A percentile compares a stretch with the other conserved stretches of the same genome.
phyloP scores from a whole-genome alignment of 306 rosid species.

The Dalbergia cochinchinensis region DNA sequence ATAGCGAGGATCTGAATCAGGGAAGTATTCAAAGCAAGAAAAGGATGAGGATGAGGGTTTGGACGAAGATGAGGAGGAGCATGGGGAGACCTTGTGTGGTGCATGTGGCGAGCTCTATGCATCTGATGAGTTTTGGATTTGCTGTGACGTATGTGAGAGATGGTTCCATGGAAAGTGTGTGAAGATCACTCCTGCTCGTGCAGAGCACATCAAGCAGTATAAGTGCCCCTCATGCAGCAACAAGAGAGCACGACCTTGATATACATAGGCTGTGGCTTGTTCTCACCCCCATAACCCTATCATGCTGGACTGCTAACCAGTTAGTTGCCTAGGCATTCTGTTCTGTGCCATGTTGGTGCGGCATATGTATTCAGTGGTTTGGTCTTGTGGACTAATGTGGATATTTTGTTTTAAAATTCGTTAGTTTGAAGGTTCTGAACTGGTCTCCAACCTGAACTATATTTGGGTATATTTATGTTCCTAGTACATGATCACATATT shows the following conservation, averaged over 20 bases:
- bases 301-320: neutral
- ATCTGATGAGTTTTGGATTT: conserved; percentile 67
- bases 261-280: neutral
- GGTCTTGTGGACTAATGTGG: neutral
- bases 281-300: neutral
- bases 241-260: conserved; percentile 67
- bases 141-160: conserved; percentile 43
- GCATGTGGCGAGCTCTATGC: conserved; percentile 67
- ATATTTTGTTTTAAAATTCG: neutral
- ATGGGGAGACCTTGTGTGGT: conserved; percentile 68
- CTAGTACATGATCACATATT: conserved; percentile 27
- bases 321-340: neutral
- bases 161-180: conserved; percentile 80
- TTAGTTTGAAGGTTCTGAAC: conserved; percentile 5
- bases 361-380: neutral
- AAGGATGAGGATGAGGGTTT: conserved; percentile 17
- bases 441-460: neutral
- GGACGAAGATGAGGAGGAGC: conserved; percentile 66
- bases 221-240: conserved; percentile 79
- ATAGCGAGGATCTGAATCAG: neutral
- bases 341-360: neutral
- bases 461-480: conserved; percentile 30
- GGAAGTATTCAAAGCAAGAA: conserved; percentile 49
- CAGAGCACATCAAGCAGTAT: conserved; percentile 74
- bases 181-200: conserved; percentile 72